Conservation (phyloP, 495 filamentous ascomycete genomes). For the Patellaria atrata region DNA sequence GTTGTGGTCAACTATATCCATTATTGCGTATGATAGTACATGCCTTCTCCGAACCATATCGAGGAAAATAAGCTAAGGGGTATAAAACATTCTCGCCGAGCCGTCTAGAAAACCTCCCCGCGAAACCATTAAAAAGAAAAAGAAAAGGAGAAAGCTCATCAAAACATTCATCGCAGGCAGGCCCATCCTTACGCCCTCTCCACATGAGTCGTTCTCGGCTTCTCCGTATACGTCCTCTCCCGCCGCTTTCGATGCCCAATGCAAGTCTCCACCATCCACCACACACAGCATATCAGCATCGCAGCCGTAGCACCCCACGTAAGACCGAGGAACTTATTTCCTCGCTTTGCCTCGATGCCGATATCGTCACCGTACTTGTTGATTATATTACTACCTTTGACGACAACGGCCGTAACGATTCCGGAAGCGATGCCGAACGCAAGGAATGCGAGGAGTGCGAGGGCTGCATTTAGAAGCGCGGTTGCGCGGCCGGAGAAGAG, state of each 20-base stretch:
- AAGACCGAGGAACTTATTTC: constrained; percentile 42
- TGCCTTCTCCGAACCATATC: no score
- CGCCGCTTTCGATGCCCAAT: constrained; percentile 10
- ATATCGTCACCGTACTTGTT: constrained; percentile 43
- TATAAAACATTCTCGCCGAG: no score
- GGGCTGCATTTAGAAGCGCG: constrained; percentile 30
- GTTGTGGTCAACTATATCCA: no score
- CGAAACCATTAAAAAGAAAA: no score
- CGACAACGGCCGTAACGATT: constrained; percentile 44
- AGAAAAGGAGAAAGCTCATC: no score
- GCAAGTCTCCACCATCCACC: constrained; percentile 27
- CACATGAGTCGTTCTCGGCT: no score
- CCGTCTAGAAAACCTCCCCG: no score
- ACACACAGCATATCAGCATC: constrained; percentile 31
- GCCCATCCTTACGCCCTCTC: no score
- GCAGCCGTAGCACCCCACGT: constrained; percentile 44
- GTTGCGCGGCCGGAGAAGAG: constrained; percentile 27
- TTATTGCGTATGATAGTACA: no score
- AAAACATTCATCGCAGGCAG: no score
- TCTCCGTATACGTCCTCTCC: no score
- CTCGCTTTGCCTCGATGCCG: constrained; percentile 38
- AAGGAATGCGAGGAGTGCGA: constrained; percentile 32
- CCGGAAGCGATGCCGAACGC: constrained; percentile 46
- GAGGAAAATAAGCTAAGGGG: no score
- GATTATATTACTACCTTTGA: constrained; percentile 41